These are phyloP conservation scores for Karstenula rhodostoma DNA, from an alignment of 2,329 filamentous ascomycete species.

Conservation along the genomic window DNA sequence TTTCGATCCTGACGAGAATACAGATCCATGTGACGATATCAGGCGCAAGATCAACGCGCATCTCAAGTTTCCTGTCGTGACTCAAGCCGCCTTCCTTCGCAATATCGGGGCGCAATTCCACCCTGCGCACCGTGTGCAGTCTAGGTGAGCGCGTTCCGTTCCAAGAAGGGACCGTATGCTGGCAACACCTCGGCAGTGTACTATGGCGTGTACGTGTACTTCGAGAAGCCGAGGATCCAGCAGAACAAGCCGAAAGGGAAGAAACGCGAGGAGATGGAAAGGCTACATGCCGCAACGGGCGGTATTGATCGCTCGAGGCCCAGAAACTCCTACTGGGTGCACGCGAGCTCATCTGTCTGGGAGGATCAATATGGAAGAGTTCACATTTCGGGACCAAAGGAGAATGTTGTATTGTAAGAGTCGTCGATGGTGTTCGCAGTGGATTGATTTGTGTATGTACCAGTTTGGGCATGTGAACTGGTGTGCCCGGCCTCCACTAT, in stretches of 20 bases:
- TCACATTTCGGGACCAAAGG: conserved; percentile 1
- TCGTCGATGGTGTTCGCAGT: neutral
- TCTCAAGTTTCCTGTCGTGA: conserved; percentile 56
- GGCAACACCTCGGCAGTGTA: conserved; percentile 61
- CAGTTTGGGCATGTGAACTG: neutral
- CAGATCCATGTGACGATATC: conserved; percentile 64
- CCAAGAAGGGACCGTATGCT: conserved; percentile 57
- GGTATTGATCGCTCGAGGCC: conserved; percentile 18
- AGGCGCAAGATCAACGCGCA: conserved; percentile 64
- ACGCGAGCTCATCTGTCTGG: neutral
- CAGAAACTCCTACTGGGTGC: neutral
- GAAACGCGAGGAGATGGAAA: conserved; percentile 63
- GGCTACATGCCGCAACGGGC: conserved; percentile 17
- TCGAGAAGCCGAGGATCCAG: conserved; percentile 65
- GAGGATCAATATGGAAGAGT: conserved; percentile 17
- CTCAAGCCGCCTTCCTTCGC: conserved; percentile 60
- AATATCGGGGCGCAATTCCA: conserved; percentile 55
- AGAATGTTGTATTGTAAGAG: neutral
- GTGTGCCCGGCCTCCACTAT: neutral
- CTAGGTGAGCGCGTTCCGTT: conserved; percentile 60
- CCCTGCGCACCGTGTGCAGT: conserved; percentile 49
- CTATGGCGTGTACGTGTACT: conserved; percentile 66
- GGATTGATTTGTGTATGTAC: neutral
- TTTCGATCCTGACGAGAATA: neutral
- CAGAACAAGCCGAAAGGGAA: conserved; percentile 62